Evolutionary conservation across 768 basidiomycete species (phyloP), one percentile per base, ranked within the genome.

Genomic region (Leccinum uliginosum): DNA sequence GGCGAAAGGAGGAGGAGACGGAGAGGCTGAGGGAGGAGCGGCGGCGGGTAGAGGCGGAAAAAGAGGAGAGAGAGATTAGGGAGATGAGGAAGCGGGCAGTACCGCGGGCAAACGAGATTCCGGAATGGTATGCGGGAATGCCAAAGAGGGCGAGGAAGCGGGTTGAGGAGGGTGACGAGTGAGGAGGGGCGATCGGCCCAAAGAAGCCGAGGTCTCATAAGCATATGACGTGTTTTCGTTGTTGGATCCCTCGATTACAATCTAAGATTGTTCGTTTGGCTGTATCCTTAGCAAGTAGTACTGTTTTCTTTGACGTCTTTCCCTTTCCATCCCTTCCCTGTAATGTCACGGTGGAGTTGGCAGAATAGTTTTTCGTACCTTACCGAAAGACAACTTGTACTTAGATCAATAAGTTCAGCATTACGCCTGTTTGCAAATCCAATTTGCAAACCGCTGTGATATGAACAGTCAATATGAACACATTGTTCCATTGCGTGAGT

Each of bases 101-200:
- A 47, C 85, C 86, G 23, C 82, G 76, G 69, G 89, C 89, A 47
- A 78, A 89, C 67, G 82, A 81, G 63, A 78, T 91, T 24, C 89
- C 89, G 11, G 85, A 83, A 60, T 91, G 89, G 89, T 91, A 91
- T 64, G 83, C 80, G 61, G 79, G 80, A 44, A 83, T 80, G 67
- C 86, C 86, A 62, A 88, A 79, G 79, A 81, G 75, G 71, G 51
- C 55, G 40, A 43, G 40, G 40, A 43, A 43, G 19, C 40, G 40
- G 40, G 40, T 43, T 19, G 19, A 19, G n/a, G 35, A 34, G 34
- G 15, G 35, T 19, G 38, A 40, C 8, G 40, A n/a, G 17, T 6
- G n/a, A 38, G 17, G 35, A 9, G 35, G 4, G 35, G n/a, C 38
- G 4, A 19, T 43, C 40, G 40, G 40, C 19, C 40, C 40, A 43